Percentiles rank a stretch among this genome's conserved stretches.
Evolutionary conservation across 805 yeast genomes (phyloP).

Genomic region (Wickerhamiella lipophila): DNA sequence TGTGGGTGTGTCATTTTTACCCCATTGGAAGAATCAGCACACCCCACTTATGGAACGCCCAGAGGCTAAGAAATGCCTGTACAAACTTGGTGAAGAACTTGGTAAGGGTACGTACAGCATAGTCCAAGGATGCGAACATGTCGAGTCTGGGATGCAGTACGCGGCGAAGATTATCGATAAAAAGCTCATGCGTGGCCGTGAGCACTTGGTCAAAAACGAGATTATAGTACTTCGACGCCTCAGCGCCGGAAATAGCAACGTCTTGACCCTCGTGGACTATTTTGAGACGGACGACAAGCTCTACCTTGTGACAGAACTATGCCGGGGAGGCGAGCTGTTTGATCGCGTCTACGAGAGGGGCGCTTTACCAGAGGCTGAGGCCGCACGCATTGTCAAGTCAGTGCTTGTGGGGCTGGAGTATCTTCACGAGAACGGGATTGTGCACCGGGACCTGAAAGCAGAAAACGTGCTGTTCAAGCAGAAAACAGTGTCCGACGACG

Average conservation of each 20-base stretch:
- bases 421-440: slow-evolving; percentile 45
- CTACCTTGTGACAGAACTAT: slow-evolving; percentile 51
- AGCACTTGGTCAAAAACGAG: slow-evolving; percentile 47
- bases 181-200: slow-evolving; percentile 40
- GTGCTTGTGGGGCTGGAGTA: slow-evolving; percentile 45
- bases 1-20: neutral
- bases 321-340: slow-evolving; percentile 56
- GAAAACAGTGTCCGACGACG: slow-evolving; percentile 30
- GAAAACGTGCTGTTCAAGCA: slow-evolving; percentile 49
- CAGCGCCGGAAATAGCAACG: slow-evolving; percentile 40
- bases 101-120: slow-evolving; percentile 36
- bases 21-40: neutral
- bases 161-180: slow-evolving; percentile 46
- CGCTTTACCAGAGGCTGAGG: slow-evolving; percentile 37
- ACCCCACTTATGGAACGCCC: slow-evolving; percentile 2
- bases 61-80: slow-evolving; percentile 16
- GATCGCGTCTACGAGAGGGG: slow-evolving; percentile 41
- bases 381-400: slow-evolving; percentile 37
- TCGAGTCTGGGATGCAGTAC: slow-evolving; percentile 32
- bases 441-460: slow-evolving; percentile 63
- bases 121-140: slow-evolving; percentile 33
- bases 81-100: slow-evolving; percentile 26
- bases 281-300: slow-evolving; percentile 51
- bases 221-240: slow-evolving; percentile 42
- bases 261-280: slow-evolving; percentile 51